Percentiles rank a stretch among this genome's conserved stretches.
phyloP scores from a whole-genome alignment of 306 rosid species.

The Ziziphus jujuba region DNA sequence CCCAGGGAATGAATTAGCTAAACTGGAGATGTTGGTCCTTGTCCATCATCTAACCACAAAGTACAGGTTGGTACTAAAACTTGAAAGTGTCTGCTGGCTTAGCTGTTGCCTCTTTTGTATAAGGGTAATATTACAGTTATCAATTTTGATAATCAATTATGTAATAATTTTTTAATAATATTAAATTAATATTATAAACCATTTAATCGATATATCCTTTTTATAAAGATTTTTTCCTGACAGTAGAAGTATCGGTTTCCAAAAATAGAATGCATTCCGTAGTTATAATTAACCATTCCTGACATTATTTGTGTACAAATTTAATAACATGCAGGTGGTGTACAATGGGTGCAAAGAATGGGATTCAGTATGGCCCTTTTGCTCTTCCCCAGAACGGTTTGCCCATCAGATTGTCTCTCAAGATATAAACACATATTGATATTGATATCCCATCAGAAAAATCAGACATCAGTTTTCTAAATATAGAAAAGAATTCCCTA shows the following conservation, averaged over 20 bases:
- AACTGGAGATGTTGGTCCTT: slow-evolving; percentile 82
- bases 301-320: too few relatives aligned
- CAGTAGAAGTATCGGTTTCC: slow-evolving; percentile 8
- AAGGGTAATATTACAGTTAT: too few relatives aligned
- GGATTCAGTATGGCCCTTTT: slow-evolving; percentile 96
- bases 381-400: slow-evolving; percentile 94
- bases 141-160: too few relatives aligned
- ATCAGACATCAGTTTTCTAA: background rate
- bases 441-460: background rate
- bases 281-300: background rate
- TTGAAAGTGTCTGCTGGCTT: too few relatives aligned
- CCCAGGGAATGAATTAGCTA: slow-evolving; percentile 96
- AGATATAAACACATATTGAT: slow-evolving; percentile 16
- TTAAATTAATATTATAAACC: too few relatives aligned
- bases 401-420: slow-evolving; percentile 65
- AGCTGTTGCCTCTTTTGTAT: too few relatives aligned
- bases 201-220: too few relatives aligned
- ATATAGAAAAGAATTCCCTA: background rate
- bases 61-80: slow-evolving; percentile 63
- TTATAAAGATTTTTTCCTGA: background rate
- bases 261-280: slow-evolving; percentile 17
- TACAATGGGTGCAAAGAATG: slow-evolving; percentile 61
- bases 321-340: slow-evolving; percentile 63
- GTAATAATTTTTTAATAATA: too few relatives aligned
- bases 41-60: slow-evolving; percentile 91